Percentiles rank a stretch among this genome's conserved stretches.
Evolutionary conservation across 192 early-diverging fungal species (phyloP).

Genomic region (Rhizophagus prolifer): DNA sequence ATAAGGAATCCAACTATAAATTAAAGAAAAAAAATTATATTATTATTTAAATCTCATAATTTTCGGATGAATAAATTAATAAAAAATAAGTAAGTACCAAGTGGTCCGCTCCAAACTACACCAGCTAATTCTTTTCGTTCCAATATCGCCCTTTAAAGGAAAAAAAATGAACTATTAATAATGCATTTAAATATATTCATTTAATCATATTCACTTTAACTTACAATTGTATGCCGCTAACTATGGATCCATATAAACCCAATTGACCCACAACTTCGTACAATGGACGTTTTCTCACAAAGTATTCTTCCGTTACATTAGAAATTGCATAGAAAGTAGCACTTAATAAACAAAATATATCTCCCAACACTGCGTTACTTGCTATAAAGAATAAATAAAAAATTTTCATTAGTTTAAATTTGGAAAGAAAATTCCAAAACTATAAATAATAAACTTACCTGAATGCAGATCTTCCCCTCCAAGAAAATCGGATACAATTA

Average conservation of each 20-base stretch:
- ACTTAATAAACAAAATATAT: constrained; percentile 69
- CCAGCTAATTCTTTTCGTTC: constrained; percentile 58
- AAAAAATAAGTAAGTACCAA: not conserved
- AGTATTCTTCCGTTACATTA: constrained; percentile 69
- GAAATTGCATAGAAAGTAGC: constrained; percentile 75
- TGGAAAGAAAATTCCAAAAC: not conserved
- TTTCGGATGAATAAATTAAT: not conserved
- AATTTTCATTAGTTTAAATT: not conserved
- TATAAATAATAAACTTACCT: not conserved
- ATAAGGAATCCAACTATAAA: constrained; percentile 61
- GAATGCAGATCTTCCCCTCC: constrained; percentile 49
- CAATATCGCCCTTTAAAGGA: constrained; percentile 43
- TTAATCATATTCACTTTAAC: not conserved
- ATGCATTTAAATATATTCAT: not conserved
- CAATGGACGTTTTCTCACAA: constrained; percentile 69
- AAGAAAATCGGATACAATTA: constrained; percentile 67
- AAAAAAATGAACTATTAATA: not conserved
- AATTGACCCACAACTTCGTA: constrained; percentile 77
- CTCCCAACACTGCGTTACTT: constrained; percentile 60
- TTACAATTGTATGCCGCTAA: constrained; percentile 70
- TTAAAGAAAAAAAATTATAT: not conserved
- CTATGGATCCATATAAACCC: constrained; percentile 68
- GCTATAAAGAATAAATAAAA: constrained; percentile 27
- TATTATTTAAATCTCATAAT: not conserved
- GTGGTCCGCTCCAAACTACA: constrained; percentile 42